A percentile compares a stretch with the other conserved stretches of the same genome.
Evolutionary conservation across 2,329 filamentous ascomycete species (phyloP).

Genomic region (Pseudogymnoascus sp.): DNA sequence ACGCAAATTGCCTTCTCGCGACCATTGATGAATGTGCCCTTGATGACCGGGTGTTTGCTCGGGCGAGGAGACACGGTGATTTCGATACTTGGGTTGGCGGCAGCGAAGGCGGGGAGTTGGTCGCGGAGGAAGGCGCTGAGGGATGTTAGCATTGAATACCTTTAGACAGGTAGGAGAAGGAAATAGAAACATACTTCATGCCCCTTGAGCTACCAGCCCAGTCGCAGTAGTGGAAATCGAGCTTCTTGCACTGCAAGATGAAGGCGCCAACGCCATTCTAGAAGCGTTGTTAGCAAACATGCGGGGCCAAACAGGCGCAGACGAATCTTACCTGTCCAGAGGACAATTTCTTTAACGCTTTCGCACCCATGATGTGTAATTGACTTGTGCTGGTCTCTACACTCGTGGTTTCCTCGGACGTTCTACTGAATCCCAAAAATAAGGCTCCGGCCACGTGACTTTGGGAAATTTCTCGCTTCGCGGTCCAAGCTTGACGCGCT

Average conservation of each 20-base stretch:
- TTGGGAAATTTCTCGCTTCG: not conserved
- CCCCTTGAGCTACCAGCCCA: slow-evolving; percentile 86
- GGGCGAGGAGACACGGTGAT: slow-evolving; percentile 86
- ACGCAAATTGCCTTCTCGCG: slow-evolving; percentile 80
- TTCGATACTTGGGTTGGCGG: slow-evolving; percentile 78
- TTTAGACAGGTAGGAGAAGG: not conserved
- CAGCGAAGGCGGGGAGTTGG: slow-evolving; percentile 68
- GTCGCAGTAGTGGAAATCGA: slow-evolving; percentile 97
- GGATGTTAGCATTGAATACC: slow-evolving; percentile 9
- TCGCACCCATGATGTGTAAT: slow-evolving; percentile 41
- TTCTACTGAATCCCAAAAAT: not conserved
- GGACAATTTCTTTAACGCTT: slow-evolving; percentile 45
- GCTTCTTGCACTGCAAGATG: slow-evolving; percentile 90
- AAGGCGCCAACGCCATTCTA: slow-evolving; percentile 97
- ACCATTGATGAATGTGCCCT: slow-evolving; percentile 89
- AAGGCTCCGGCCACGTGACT: not conserved
- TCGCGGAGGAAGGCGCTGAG: slow-evolving; percentile 72
- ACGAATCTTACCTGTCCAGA: slow-evolving; percentile 42
- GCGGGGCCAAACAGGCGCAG: not conserved
- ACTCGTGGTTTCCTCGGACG: not conserved
- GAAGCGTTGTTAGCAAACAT: slow-evolving; percentile 15
- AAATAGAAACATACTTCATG: slow-evolving; percentile 66
- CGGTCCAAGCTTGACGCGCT: slow-evolving; percentile 1
- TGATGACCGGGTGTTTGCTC: slow-evolving; percentile 80
- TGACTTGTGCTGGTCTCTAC: not conserved